Conservation (phyloP, 768 basidiomycete genomes). For the Lepiota brunneoincarnata region DNA sequence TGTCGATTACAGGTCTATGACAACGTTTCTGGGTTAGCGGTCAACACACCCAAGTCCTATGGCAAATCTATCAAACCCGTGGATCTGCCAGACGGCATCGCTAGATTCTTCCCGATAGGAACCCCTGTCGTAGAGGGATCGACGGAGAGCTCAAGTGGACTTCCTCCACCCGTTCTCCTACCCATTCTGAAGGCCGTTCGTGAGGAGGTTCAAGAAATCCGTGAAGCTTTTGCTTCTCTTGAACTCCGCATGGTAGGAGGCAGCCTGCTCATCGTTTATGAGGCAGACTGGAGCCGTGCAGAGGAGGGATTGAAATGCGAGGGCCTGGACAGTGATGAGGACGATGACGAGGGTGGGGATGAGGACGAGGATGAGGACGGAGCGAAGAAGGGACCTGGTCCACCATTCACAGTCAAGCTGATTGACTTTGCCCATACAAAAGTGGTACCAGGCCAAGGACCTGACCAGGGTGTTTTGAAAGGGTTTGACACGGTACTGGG, state of each 20-base stretch:
- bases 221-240: constrained; percentile 41
- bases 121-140: constrained; percentile 10
- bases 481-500: constrained; percentile 68
- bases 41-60: constrained; percentile 69
- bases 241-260: constrained; percentile 82
- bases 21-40: constrained; percentile 47
- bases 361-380: constrained; percentile 31
- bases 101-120: constrained; percentile 71
- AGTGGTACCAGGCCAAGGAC: constrained; percentile 64
- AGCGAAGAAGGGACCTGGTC: constrained; percentile 36
- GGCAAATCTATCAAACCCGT: constrained; percentile 70
- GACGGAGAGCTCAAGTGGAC: constrained; percentile 36
- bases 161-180: constrained; percentile 52
- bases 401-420: constrained; percentile 65
- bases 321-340: constrained; percentile 26
- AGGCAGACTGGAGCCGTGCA: constrained; percentile 43
- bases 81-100: constrained; percentile 75
- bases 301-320: constrained; percentile 34
- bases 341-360: constrained; percentile 32
- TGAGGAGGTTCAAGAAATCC: constrained; percentile 38
- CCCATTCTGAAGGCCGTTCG: constrained; percentile 57
- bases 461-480: constrained; percentile 72
- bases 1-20: constrained; percentile 62
- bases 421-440: constrained; percentile 96
- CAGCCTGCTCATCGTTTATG: constrained; percentile 80